These are phyloP conservation scores for Thelonectria blattea DNA, from an alignment of 2,329 filamentous ascomycete species.

Conservation along the genomic window DNA sequence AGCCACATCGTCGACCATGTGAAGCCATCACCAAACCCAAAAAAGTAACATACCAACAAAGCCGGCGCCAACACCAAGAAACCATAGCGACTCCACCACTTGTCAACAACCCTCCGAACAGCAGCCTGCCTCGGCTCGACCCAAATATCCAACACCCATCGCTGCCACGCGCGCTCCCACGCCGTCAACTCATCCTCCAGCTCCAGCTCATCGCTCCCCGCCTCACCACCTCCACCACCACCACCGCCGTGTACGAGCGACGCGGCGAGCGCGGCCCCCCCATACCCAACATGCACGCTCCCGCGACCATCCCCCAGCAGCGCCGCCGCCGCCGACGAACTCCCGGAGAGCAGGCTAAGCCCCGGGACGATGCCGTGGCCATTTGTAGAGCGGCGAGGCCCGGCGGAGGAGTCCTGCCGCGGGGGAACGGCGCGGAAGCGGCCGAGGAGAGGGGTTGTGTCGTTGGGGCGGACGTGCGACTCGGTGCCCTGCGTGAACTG, in stretches of 20 bases:
- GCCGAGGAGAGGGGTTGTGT: slow-evolving; percentile 66
- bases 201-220: slow-evolving; percentile 39
- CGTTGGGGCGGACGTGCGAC: slow-evolving; percentile 57
- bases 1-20: slow-evolving; percentile 6
- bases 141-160: slow-evolving; percentile 60
- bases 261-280: slow-evolving; percentile 53
- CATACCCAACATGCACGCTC: slow-evolving; percentile 64
- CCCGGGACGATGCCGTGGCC: not conserved
- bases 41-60: slow-evolving; percentile 50
- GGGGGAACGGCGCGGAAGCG: slow-evolving; percentile 69
- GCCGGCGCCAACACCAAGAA: slow-evolving; percentile 68
- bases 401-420: slow-evolving; percentile 33
- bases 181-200: slow-evolving; percentile 44
- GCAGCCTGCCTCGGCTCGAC: slow-evolving; percentile 64
- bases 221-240: slow-evolving; percentile 42
- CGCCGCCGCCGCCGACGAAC: too few relatives aligned
- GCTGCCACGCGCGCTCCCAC: slow-evolving; percentile 45
- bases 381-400: slow-evolving; percentile 42
- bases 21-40: slow-evolving; percentile 3
- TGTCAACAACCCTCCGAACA: slow-evolving; percentile 63
- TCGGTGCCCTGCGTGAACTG: slow-evolving; percentile 71
- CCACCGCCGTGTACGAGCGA: slow-evolving; percentile 35
- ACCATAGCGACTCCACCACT: slow-evolving; percentile 69
- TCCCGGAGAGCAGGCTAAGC: slow-evolving; percentile 47
- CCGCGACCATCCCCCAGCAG: slow-evolving; percentile 47